These are phyloP conservation scores for Antrodiella citrinella DNA, from an alignment of 768 basidiomycete genomes.

Conservation along the genomic window DNA sequence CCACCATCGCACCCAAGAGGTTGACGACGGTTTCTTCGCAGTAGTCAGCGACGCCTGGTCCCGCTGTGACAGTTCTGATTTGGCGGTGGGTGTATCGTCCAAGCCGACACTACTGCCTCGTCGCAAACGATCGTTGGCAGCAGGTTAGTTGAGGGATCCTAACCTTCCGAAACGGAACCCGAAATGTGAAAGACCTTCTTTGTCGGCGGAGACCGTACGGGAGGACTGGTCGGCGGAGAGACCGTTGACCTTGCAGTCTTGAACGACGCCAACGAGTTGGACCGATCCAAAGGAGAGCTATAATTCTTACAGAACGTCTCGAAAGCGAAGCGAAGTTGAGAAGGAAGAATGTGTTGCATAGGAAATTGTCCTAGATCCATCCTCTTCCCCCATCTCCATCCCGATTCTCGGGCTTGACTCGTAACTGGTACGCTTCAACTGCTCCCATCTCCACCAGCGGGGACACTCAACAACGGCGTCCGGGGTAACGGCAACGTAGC, in stretches of 20 bases:
- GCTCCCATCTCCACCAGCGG: not conserved
- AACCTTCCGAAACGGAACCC: not conserved
- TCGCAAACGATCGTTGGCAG: too few species aligned
- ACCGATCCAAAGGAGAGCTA: not conserved
- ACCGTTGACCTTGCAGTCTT: not conserved
- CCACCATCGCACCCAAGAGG: conserved; percentile 86
- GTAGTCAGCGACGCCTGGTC: not conserved
- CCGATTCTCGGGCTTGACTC: too few species aligned
- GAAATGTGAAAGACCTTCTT: not conserved
- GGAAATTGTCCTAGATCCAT: too few species aligned
- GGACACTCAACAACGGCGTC: not conserved
- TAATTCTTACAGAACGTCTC: too few species aligned
- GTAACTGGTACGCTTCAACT: too few species aligned
- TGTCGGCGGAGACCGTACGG: not conserved
- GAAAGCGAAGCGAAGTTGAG: too few species aligned
- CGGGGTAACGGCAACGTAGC: not conserved
- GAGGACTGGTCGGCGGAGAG: not conserved
- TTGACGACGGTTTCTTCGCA: conserved; percentile 34
- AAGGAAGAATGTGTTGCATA: too few species aligned
- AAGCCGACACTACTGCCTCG: too few species aligned
- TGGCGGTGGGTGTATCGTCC: not conserved
- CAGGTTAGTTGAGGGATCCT: too few species aligned
- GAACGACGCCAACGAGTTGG: not conserved
- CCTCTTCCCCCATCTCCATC: too few species aligned
- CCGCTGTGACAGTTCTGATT: not conserved